Conservation (phyloP, 768 basidiomycete species). For the Trametes coccinea region DNA sequence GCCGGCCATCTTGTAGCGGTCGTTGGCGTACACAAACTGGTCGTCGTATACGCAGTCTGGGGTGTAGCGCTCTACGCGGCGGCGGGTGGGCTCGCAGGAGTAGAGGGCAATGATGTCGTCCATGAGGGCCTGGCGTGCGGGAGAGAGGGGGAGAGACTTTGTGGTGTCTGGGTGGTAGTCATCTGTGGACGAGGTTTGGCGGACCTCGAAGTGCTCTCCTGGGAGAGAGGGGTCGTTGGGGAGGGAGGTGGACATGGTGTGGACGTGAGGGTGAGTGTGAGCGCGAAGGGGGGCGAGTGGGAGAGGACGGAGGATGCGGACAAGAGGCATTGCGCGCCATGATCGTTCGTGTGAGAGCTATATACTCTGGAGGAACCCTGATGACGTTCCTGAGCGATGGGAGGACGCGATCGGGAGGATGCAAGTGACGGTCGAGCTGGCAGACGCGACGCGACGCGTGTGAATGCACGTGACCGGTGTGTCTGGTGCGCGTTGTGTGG, state of each 20-base stretch:
- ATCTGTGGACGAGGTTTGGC: slow-evolving; percentile 36
- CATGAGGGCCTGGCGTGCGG: slow-evolving; percentile 39
- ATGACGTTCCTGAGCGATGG: background rate
- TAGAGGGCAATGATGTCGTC: slow-evolving; percentile 45
- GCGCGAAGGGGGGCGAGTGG: background rate
- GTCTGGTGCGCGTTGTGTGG: background rate
- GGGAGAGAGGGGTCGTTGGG: slow-evolving; percentile 33
- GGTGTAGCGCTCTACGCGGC: slow-evolving; percentile 41
- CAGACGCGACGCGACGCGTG: slow-evolving; percentile 1
- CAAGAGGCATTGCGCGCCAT: background rate
- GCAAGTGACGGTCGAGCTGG: background rate
- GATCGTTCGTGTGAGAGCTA: no score
- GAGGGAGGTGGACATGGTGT: slow-evolving; percentile 15
- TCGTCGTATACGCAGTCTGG: slow-evolving; percentile 34
- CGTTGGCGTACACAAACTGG: slow-evolving; percentile 44
- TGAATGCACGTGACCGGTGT: background rate
- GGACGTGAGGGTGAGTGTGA: background rate
- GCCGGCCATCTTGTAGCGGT: slow-evolving; percentile 42
- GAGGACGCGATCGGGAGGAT: background rate
- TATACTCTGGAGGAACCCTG: no score
- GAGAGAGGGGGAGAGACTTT: slow-evolving; percentile 38
- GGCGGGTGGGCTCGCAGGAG: slow-evolving; percentile 39
- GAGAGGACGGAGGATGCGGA: background rate
- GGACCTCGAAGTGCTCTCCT: slow-evolving; percentile 40
- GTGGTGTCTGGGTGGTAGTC: slow-evolving; percentile 39